A percentile compares a stretch with the other conserved stretches of the same genome.
phyloP scores from a whole-genome alignment of 345 rosid species.

The Eucalyptus curtisii region DNA sequence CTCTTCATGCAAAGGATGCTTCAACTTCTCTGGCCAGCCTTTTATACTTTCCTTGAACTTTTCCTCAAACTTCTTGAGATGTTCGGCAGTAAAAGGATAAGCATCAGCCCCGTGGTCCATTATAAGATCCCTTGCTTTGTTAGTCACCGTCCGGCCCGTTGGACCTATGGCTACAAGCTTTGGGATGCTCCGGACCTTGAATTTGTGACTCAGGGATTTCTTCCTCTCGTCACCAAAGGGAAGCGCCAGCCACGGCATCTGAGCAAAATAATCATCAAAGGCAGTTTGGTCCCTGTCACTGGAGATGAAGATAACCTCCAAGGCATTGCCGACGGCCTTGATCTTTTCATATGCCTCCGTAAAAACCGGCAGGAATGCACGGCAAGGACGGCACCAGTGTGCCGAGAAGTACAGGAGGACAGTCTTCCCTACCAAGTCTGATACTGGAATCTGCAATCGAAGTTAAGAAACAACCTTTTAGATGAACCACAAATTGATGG shows the following conservation, averaged over 20 bases:
- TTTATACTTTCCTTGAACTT: conserved; percentile 42
- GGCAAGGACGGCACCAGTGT: conserved; percentile 33
- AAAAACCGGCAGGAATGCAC: conserved; percentile 23
- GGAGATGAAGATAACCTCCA: conserved; percentile 28
- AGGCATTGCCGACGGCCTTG: conserved; percentile 10
- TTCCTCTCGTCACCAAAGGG: conserved; percentile 27
- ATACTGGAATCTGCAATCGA: conserved; percentile 17
- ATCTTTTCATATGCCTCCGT: conserved; percentile 17
- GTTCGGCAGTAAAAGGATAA: conserved; percentile 24
- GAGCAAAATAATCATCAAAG: conserved; percentile 9
- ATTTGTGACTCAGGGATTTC: conserved; percentile 6
- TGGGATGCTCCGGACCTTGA: conserved; percentile 25
- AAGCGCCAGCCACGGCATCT: conserved; percentile 36
- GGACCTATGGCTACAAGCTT: conserved; percentile 22
- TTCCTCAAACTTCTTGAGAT: conserved; percentile 2
- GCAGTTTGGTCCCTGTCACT: conserved; percentile 23
- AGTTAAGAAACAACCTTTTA: neutral
- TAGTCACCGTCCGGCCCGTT: conserved; percentile 13
- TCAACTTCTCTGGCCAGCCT: conserved; percentile 67
- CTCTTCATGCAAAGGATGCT: conserved; percentile 41
- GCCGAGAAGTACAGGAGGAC: conserved; percentile 40
- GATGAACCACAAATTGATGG: neutral
- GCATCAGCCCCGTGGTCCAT: conserved; percentile 20
- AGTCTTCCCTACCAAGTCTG: conserved; percentile 24
- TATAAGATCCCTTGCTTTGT: conserved; percentile 9